These are phyloP conservation scores for Elsinoe arachidis DNA, from an alignment of 2,329 filamentous ascomycete species.

Conservation along the genomic window DNA sequence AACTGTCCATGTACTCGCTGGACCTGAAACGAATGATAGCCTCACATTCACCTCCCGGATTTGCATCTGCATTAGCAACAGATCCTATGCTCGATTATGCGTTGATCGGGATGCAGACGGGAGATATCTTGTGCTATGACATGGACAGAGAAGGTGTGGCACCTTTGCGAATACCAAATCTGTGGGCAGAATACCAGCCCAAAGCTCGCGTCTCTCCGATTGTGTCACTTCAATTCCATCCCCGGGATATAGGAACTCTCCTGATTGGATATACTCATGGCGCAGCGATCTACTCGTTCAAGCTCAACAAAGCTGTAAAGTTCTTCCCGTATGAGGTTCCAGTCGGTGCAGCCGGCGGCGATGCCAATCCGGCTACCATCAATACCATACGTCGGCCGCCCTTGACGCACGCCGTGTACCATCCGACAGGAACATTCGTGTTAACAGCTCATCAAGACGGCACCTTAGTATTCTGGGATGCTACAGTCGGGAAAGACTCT, in stretches of 20 bases:
- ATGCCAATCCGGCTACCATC: slow-evolving; percentile 54
- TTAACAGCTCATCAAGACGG: slow-evolving; percentile 83
- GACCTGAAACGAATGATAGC: slow-evolving; percentile 58
- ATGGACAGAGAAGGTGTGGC: slow-evolving; percentile 71
- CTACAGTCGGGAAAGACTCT: slow-evolving; percentile 59
- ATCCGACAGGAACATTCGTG: slow-evolving; percentile 86
- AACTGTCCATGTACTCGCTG: slow-evolving; percentile 75
- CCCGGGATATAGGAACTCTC: slow-evolving; percentile 83
- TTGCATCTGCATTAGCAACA: slow-evolving; percentile 63
- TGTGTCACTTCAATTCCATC: slow-evolving; percentile 75
- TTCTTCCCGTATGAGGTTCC: slow-evolving; percentile 80
- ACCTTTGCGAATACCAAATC: slow-evolving; percentile 73
- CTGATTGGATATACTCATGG: slow-evolving; percentile 86
- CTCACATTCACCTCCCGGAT: slow-evolving; percentile 66
- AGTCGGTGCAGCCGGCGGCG: slow-evolving; percentile 71
- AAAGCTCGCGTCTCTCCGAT: slow-evolving; percentile 56
- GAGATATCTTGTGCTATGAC: slow-evolving; percentile 87
- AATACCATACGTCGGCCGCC: slow-evolving; percentile 60
- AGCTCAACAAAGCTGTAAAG: slow-evolving; percentile 69
- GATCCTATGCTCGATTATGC: slow-evolving; percentile 93
- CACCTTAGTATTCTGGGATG: slow-evolving; percentile 89
- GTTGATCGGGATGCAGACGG: slow-evolving; percentile 57
- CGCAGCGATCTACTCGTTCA: slow-evolving; percentile 87
- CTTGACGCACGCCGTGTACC: slow-evolving; percentile 80
- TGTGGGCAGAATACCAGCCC: slow-evolving; percentile 70